Evolutionary conservation across 345 rosid species (phyloP), one percentile per base, ranked within the genome.

Genomic region (Eucalyptus fibrosa): DNA sequence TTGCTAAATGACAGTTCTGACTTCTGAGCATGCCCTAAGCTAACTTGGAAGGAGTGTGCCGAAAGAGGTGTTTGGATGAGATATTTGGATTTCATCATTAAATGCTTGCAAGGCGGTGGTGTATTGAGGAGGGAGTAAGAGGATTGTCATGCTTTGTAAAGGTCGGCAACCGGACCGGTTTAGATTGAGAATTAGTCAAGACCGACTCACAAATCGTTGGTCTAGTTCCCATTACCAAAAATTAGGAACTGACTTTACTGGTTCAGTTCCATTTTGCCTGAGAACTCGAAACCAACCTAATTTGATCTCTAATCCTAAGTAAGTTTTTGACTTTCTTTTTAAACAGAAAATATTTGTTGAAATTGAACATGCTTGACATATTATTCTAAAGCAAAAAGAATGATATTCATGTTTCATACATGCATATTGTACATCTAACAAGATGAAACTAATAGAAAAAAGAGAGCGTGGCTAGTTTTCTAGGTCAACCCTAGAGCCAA

Each of bases 211-310:
- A 10, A 24, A 12, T 9, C 1, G 15, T 1, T 14, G 34, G 17
- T 28, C 8, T 62, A 28, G 69, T 62, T 28, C 69, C 8, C 69
- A 12, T 62, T 28, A 28, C 16, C 32, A 12, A 12, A 28, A 62
- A 62, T 62, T 62, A 13, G 32, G 4, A 62, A 62, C 1, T 60
- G 32, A 5, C 8, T 12, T 12, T 11, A 12, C 2, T 53, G 24
- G 24, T 60, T 60, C 1, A 4, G 17, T 28, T 12, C 14, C 3
- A 2, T 28, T 12, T 30, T 60, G 8, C 16, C 1, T 14, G 0
- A 28, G 4, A 26, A 12, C 32, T 5, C n/a, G 1, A 13, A 60
- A 60, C 34, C 69, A 26, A 26, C 0, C 16, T 2, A 1, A 0
- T 60, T 28, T 28, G 3, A 13, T 30, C 17, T 28, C 32, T 28